Conservation (phyloP, 2,329 filamentous ascomycete genomes). For the Clonostachys chloroleuca region DNA sequence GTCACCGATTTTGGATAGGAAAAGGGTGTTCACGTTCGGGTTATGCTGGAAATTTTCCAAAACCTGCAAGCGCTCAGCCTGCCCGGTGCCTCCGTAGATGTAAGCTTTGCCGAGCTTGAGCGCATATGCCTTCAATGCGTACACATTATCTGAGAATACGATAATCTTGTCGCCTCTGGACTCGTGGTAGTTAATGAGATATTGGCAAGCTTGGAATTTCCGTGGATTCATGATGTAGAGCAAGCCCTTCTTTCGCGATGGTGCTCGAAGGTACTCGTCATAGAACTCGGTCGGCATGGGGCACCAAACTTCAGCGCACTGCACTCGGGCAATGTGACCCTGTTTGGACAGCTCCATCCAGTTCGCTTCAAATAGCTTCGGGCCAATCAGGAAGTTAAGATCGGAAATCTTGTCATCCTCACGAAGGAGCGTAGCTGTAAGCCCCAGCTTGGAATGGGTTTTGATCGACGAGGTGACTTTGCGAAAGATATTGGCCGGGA, state of each 20-base stretch:
- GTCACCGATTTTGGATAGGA: constrained; percentile 92
- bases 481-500: constrained; percentile 93
- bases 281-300: constrained; percentile 99
- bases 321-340: constrained; percentile 93
- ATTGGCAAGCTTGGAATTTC: constrained; percentile 92
- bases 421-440: constrained; percentile 89
- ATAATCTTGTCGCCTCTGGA: constrained; percentile 90
- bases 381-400: constrained; percentile 94
- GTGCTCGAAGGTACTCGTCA: constrained; percentile 79
- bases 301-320: constrained; percentile 98
- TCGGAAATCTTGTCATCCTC: constrained; percentile 99
- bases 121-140: constrained; percentile 77
- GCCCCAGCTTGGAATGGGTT: constrained; percentile 88
- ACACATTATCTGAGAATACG: constrained; percentile 93
- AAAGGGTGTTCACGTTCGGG: constrained; percentile 79
- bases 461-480: constrained; percentile 92
- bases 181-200: constrained; percentile 91
- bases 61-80: constrained; percentile 76
- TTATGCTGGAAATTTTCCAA: constrained; percentile 91
- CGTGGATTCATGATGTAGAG: constrained; percentile 96
- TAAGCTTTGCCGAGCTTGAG: constrained; percentile 75
- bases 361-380: constrained; percentile 96
- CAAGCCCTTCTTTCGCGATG: constrained; percentile 38
- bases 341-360: constrained; percentile 99
- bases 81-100: constrained; percentile 80